Evolutionary conservation across 345 rosid genomes (phyloP), one percentile per base, ranked within the genome.

Genomic region (Aegle marmelos): DNA sequence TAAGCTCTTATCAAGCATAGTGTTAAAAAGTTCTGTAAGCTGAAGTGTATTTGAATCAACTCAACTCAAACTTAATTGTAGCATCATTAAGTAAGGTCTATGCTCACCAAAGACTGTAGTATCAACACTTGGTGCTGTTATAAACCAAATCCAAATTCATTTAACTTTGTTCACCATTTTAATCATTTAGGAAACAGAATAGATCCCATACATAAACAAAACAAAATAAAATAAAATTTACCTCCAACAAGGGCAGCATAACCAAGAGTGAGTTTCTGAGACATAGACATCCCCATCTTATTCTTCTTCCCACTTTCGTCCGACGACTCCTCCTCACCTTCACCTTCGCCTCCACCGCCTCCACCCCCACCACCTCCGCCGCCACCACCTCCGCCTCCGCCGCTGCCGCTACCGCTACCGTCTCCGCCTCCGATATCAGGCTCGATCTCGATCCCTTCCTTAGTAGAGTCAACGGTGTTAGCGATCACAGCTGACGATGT

Each of bases 161-260:
- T 58, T n/a, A 58, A n/a, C 61, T 58, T 53, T 4, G 6, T 53
- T 45, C 16, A 45, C 50, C 60, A 72, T 31, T 6, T 45, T 39
- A 16, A 17, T n/a, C n/a, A 41, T 19, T 56, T 56, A 8, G 22
- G 13, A 58, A n/a, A 58, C 27, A n/a, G 27, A 58, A 58, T 5
- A 45, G 50, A 19, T n/a, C 7, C 41, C 17, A 68, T 37, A 2
- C 14, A 62, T 7, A 57, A 28, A 76, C 19, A 30, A 61, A 7
- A 30, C 30, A 36, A 10, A 21, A 58, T 6, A 25, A 31, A 30
- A 74, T 68, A 83, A 13, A 57, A 34, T 36, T 45, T 11, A 92
- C 98, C 87, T 91, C 97, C 97, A 34, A 91, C 89, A 10, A 89
- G 89, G 13, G 86, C 86, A 74, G 93, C 93, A 56, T 85, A 90